Base-by-base conservation (phyloP, 228 moss, liverwort and hornwort genomes). In the Sphagnum fallax region DNA sequence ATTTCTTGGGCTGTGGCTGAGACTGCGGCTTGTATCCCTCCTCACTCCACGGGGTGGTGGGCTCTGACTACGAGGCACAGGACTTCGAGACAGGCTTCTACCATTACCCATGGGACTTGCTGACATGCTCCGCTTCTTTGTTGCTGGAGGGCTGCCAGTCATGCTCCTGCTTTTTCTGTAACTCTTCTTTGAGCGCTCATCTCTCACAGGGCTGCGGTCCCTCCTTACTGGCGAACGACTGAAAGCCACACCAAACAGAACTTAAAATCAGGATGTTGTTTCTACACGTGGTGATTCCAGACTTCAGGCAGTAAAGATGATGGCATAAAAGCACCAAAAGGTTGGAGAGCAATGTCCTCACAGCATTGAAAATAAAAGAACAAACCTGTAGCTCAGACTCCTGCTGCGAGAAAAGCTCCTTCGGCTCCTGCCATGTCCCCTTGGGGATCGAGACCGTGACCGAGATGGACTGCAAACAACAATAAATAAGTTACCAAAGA, bases 401-500 rank as follows among this genome's bases (percentile, higher is more conserved):
- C 97, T 88, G 78, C 97, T 97, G 62, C 67, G 72, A 63, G 88
- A 88, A 32, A 65, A 91, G 67, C 97, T 93, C 79, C 90, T 87
- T 71, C 93, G 93, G n/a, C 80, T 85, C 61, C 85, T 82, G 7
- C 90, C 80, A 64, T 90, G 86, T 52, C 91, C 91, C 61, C 91
- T 84, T 59, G 89, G 91, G 64, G 96, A 93, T 32, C 91, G 87
- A 60, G 92, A 95, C 10, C 90, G 80, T 10, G 95, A 92, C 47
- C 87, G 84, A 18, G 93, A 93, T 49, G 82, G 84, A 74, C 92
- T 83, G 78, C 86, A 84, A 77, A 32, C 60, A 32, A 32, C 2
- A 32, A 32, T 32, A 32, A 32, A 71, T 3, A 32, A 32, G 32
- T 32, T 32, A 32, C 32, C 32, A 32, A 32, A 32, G 32, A 32